Percentiles rank a stretch among this genome's conserved stretches.
Conservation (phyloP, 108 stramenopile species). For the Aurantiochytrium sp. region DNA sequence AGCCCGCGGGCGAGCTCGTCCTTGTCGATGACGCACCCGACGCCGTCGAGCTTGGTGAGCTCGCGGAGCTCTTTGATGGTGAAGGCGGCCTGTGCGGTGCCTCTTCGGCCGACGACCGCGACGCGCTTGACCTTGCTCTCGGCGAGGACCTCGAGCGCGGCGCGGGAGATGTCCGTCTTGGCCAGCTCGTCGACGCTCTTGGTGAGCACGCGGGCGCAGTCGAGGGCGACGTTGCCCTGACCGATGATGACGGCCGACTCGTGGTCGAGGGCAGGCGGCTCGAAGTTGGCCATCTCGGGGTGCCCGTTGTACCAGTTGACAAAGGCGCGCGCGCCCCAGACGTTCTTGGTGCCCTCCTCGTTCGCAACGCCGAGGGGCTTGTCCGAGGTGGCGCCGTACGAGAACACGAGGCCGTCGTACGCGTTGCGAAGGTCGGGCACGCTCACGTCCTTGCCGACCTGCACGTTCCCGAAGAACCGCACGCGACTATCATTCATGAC, state of each 20-base stretch:
- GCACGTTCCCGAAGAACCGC: constrained; percentile 76
- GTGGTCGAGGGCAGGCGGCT: constrained; percentile 19
- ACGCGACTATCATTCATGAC: constrained; percentile 45
- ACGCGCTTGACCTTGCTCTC: constrained; percentile 49
- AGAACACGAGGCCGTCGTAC: constrained; percentile 81
- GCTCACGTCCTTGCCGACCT: constrained; percentile 54
- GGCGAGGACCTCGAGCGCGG: constrained; percentile 67
- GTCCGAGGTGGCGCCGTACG: constrained; percentile 68
- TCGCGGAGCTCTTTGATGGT: constrained; percentile 98
- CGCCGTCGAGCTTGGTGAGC: constrained; percentile 71
- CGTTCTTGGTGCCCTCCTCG: constrained; percentile 52
- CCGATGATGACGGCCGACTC: constrained; percentile 77
- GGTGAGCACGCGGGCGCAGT: constrained; percentile 83
- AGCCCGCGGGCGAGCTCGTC: constrained; percentile 77
- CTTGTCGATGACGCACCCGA: constrained; percentile 56
- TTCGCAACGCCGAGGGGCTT: not conserved
- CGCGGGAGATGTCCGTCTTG: constrained; percentile 74
- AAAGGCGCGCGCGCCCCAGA: constrained; percentile 81
- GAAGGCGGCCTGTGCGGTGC: constrained; percentile 92
- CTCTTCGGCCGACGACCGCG: constrained; percentile 84
- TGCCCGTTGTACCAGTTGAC: constrained; percentile 93
- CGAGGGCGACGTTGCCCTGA: constrained; percentile 93
- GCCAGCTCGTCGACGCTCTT: constrained; percentile 66
- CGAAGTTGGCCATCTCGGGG: constrained; percentile 25
- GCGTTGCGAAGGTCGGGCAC: constrained; percentile 59